phyloP scores from a whole-genome alignment of 2,329 filamentous ascomycete species.

The Metarhizium robertsii region DNA sequence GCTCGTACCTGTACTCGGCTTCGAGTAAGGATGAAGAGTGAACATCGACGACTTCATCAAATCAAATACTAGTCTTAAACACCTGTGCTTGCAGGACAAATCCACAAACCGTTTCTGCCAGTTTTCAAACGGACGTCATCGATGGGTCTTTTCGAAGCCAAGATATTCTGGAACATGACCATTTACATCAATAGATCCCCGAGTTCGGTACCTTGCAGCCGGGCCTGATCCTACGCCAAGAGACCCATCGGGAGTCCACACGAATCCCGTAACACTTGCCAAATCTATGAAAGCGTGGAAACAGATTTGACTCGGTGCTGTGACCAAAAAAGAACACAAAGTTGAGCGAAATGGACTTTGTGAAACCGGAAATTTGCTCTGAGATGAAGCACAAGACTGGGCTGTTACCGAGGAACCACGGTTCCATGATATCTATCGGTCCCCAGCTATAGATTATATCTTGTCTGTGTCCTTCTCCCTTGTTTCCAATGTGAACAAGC shows the following conservation, averaged over 20 bases:
- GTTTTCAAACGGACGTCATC: not conserved
- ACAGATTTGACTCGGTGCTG: not conserved
- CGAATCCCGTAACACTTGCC: not conserved
- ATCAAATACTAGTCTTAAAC: not conserved
- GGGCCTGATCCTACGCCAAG: not conserved
- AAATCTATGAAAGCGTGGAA: not conserved
- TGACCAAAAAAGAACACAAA: no score
- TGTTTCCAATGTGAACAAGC: no score
- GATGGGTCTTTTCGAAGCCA: not conserved
- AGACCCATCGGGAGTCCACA: not conserved
- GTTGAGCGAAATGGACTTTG: not conserved
- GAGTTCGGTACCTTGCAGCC: not conserved
- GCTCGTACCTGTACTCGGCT: not conserved
- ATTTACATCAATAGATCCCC: not conserved
- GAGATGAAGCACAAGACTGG: not conserved
- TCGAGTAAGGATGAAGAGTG: not conserved
- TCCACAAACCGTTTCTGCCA: not conserved
- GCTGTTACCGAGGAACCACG: not conserved
- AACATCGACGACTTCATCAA: not conserved
- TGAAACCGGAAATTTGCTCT: not conserved
- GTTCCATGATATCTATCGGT: not conserved
- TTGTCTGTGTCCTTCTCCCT: not conserved
- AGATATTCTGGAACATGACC: not conserved
- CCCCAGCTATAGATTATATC: not conserved
- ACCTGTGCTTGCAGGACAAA: not conserved